Percentiles rank a stretch among this genome's conserved stretches.
Conservation (phyloP, 768 basidiomycete species). For the Candolleomyces eurysporus region DNA sequence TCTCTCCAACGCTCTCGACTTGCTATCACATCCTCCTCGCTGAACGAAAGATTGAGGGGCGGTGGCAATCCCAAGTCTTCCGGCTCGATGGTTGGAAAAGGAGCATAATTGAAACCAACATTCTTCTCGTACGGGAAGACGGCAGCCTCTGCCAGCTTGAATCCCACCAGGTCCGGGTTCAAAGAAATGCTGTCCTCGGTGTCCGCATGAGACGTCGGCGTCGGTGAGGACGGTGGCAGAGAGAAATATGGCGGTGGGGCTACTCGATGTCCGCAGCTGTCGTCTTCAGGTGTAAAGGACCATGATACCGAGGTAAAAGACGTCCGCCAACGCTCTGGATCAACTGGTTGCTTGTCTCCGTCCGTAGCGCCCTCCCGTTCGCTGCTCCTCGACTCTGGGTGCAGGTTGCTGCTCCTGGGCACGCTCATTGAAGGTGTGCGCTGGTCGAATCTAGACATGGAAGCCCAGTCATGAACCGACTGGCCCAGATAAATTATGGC, state of each 20-base stretch:
- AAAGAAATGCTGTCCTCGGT: constrained; percentile 17
- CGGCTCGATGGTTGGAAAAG: constrained; percentile 18
- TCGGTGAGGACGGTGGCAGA: background rate
- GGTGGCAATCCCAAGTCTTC: constrained; percentile 8
- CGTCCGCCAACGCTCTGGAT: background rate
- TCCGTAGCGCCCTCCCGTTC: background rate
- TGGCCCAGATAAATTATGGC: background rate
- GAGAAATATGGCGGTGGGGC: background rate
- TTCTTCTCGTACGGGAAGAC: constrained; percentile 39
- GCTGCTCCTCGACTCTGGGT: background rate
- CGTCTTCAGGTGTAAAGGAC: background rate
- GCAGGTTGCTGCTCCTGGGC: background rate
- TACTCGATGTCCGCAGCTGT: background rate
- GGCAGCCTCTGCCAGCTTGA: constrained; percentile 32
- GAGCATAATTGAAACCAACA: constrained; percentile 38
- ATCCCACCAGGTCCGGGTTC: constrained; percentile 39
- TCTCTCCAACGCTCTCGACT: constrained; percentile 40
- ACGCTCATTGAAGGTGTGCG: background rate
- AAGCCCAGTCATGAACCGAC: background rate
- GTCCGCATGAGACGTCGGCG: background rate
- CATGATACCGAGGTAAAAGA: background rate
- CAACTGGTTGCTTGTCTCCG: background rate
- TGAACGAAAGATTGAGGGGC: constrained; percentile 20
- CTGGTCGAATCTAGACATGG: background rate
- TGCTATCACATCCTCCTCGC: constrained; percentile 31